Evolutionary conservation across 2,329 filamentous ascomycete species (phyloP).

Genomic region (Botrytis cinerea): DNA sequence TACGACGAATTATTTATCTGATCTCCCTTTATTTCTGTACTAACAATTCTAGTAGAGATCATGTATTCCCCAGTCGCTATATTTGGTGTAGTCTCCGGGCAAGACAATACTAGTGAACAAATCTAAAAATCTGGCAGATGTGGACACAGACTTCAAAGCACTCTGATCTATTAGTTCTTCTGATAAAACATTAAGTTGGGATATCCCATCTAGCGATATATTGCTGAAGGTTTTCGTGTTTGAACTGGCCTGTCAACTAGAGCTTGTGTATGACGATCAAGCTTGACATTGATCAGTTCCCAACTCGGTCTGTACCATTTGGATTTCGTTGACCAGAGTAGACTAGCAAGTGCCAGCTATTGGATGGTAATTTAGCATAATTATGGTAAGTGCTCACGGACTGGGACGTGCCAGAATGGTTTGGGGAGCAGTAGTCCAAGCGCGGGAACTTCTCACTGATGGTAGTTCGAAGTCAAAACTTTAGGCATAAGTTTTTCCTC

Average conservation of each 20-base stretch:
- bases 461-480: conserved; percentile 1
- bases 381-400: background rate
- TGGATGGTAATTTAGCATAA: background rate
- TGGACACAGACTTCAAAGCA: conserved; percentile 7
- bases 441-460: background rate
- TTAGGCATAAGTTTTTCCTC: background rate
- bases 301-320: background rate
- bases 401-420: conserved; percentile 5
- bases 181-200: background rate
- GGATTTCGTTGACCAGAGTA: background rate
- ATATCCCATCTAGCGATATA: background rate
- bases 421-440: conserved; percentile 8
- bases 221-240: background rate
- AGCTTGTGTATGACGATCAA: background rate
- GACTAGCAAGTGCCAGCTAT: background rate
- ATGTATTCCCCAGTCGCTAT: background rate
- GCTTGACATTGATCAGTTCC: background rate
- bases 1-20: background rate
- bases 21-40: background rate
- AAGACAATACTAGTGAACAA: background rate
- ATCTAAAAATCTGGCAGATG: background rate
- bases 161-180: background rate
- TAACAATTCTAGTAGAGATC: background rate
- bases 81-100: background rate
- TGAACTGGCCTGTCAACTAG: background rate